Percentiles rank a stretch among this genome's conserved stretches.
phyloP scores from a whole-genome alignment of 2,329 filamentous ascomycete genomes.

The Ophiostoma sp. region DNA sequence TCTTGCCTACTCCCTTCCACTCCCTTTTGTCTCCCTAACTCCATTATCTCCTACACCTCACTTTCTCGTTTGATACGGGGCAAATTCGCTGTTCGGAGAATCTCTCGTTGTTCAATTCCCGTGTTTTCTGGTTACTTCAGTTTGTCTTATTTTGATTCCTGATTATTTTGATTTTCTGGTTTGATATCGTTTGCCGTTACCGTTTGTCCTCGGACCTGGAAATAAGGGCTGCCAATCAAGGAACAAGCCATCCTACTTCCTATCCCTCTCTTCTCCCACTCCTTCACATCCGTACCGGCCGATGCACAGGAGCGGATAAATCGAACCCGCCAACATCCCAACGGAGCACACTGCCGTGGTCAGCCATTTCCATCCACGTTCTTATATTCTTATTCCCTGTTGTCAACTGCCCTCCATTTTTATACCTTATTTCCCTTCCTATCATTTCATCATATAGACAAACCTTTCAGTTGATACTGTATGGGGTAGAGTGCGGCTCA shows the following conservation, averaged over 20 bases:
- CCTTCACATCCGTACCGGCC: neutral
- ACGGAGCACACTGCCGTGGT: neutral
- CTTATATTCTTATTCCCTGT: neutral
- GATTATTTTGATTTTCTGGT: neutral
- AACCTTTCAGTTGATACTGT: neutral
- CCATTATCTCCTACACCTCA: neutral
- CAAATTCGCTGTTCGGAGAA: conserved; percentile 5
- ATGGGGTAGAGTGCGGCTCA: neutral
- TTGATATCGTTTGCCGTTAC: neutral
- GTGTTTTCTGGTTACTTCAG: neutral
- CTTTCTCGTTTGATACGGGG: neutral
- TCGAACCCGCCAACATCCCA: neutral
- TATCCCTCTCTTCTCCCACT: neutral
- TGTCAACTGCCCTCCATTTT: neutral
- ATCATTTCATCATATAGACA: neutral
- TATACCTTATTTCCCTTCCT: neutral
- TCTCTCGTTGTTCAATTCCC: neutral
- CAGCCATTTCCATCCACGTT: neutral
- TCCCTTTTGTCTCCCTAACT: neutral
- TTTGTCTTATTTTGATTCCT: neutral
- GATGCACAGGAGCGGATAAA: conserved; percentile 10
- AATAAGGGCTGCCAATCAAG: neutral
- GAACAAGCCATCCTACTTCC: neutral
- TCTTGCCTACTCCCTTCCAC: neutral
- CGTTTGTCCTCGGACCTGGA: neutral